Evolutionary conservation across 2,329 filamentous ascomycete species (phyloP).

Genomic region (Fusarium aywerte): DNA sequence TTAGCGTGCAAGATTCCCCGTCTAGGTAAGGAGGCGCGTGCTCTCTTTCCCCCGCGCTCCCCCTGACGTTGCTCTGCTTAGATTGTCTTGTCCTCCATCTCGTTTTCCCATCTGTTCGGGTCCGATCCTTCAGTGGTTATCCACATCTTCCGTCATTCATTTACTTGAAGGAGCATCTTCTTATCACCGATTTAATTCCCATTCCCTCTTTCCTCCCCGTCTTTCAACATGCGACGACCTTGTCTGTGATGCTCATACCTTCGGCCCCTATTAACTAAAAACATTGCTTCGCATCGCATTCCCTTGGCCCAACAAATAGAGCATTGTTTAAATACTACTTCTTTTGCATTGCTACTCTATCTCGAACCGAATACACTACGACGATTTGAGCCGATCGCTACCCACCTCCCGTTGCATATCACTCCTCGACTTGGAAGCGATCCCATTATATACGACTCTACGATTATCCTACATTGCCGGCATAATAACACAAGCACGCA

Average conservation of each 20-base stretch:
- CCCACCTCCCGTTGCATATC: slow-evolving; percentile 4
- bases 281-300: neutral
- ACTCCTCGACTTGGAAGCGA: neutral
- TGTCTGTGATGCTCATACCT: neutral
- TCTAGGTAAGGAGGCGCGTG: slow-evolving; percentile 37
- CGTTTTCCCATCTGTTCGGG: neutral
- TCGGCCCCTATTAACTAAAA: neutral
- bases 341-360: neutral
- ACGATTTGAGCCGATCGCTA: slow-evolving; percentile 7
- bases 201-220: neutral
- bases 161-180: slow-evolving; percentile 8
- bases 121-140: slow-evolving; percentile 1
- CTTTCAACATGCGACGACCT: slow-evolving; percentile 6
- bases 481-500: neutral
- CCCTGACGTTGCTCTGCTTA: slow-evolving; percentile 7
- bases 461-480: neutral
- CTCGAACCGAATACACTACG: neutral
- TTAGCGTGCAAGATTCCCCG: slow-evolving; percentile 1
- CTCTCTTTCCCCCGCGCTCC: slow-evolving; percentile 6
- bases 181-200: slow-evolving; percentile 1
- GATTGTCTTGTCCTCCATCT: slow-evolving; percentile 16
- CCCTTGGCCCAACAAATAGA: slow-evolving; percentile 1
- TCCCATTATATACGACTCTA: neutral
- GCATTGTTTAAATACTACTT: slow-evolving; percentile 10
- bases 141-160: slow-evolving; percentile 32